These are phyloP conservation scores for Picochlorum sp. DNA, from an alignment of 139 green algal genomes.

Conservation along the genomic window DNA sequence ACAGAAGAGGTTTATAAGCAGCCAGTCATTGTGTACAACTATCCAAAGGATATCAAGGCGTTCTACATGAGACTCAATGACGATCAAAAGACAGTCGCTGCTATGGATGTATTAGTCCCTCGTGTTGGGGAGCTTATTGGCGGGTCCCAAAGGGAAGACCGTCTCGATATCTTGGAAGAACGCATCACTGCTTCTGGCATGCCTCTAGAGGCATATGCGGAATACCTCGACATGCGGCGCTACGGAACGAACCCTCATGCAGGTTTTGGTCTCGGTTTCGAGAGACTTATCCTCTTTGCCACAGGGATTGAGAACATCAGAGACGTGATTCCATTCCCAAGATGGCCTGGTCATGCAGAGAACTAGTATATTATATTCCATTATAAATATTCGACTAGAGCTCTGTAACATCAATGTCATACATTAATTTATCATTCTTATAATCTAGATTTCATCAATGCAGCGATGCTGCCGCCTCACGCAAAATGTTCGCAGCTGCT, in stretches of 20 bases:
- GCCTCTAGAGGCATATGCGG: constrained; percentile 67
- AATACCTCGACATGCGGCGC: constrained; percentile 89
- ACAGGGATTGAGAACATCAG: constrained; percentile 99
- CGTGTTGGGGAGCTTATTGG: constrained; percentile 89
- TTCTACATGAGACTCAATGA: constrained; percentile 99
- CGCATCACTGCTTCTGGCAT: constrained; percentile 64
- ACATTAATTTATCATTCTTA: no score
- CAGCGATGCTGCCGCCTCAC: constrained; percentile 42
- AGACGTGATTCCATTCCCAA: constrained; percentile 96
- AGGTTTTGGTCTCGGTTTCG: constrained; percentile 97
- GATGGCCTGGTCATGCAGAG: constrained; percentile 82
- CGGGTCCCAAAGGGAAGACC: constrained; percentile 82
- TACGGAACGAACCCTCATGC: constrained; percentile 90
- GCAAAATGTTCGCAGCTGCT: constrained; percentile 30
- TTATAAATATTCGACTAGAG: not conserved
- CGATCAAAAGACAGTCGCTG: constrained; percentile 92
- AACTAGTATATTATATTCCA: constrained; percentile 23
- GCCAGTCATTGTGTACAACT: constrained; percentile 95
- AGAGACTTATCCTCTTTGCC: constrained; percentile 93
- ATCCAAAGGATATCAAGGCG: constrained; percentile 88
- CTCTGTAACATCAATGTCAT: no score
- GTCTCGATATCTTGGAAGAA: constrained; percentile 52
- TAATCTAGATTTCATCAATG: no score
- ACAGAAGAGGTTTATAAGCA: constrained; percentile 87
- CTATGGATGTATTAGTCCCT: constrained; percentile 97